Percentiles rank a stretch among this genome's conserved stretches.
These are phyloP conservation scores for Parmelia sp. DNA, from an alignment of 495 filamentous ascomycete genomes.

Conservation along the genomic window DNA sequence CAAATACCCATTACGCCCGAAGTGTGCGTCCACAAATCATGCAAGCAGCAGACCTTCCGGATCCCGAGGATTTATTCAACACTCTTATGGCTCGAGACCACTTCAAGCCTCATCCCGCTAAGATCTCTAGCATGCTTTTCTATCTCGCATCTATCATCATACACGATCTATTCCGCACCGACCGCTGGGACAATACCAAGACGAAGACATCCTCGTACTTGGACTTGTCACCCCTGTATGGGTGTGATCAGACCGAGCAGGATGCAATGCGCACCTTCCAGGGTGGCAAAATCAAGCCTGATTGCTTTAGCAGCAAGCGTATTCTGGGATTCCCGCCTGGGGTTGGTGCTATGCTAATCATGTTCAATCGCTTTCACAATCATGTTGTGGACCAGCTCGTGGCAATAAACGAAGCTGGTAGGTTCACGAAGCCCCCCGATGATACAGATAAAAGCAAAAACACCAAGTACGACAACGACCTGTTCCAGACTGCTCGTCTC, in stretches of 20 bases:
- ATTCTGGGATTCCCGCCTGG: slow-evolving; percentile 78
- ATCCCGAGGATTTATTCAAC: slow-evolving; percentile 74
- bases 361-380: slow-evolving; percentile 73
- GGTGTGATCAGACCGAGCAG: slow-evolving; percentile 72
- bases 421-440: slow-evolving; percentile 43
- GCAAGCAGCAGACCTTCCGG: slow-evolving; percentile 60
- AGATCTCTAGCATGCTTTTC: slow-evolving; percentile 82
- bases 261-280: slow-evolving; percentile 68
- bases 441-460: slow-evolving; percentile 45
- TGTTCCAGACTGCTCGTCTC: slow-evolving; percentile 70
- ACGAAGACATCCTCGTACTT: slow-evolving; percentile 78
- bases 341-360: slow-evolving; percentile 67
- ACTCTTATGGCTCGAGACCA: slow-evolving; percentile 57
- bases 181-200: slow-evolving; percentile 48
- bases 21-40: slow-evolving; percentile 59
- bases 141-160: slow-evolving; percentile 88
- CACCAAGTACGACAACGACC: slow-evolving; percentile 64
- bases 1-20: slow-evolving; percentile 62
- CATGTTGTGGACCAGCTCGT: slow-evolving; percentile 57
- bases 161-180: slow-evolving; percentile 65
- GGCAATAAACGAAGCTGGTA: slow-evolving; percentile 52
- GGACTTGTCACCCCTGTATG: slow-evolving; percentile 80
- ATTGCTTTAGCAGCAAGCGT: slow-evolving; percentile 72
- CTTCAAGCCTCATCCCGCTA: slow-evolving; percentile 63
- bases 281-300: slow-evolving; percentile 78